Evolutionary conservation across 164 flowering plant genomes (phyloP).

Genomic region (Magnolia sinica): DNA sequence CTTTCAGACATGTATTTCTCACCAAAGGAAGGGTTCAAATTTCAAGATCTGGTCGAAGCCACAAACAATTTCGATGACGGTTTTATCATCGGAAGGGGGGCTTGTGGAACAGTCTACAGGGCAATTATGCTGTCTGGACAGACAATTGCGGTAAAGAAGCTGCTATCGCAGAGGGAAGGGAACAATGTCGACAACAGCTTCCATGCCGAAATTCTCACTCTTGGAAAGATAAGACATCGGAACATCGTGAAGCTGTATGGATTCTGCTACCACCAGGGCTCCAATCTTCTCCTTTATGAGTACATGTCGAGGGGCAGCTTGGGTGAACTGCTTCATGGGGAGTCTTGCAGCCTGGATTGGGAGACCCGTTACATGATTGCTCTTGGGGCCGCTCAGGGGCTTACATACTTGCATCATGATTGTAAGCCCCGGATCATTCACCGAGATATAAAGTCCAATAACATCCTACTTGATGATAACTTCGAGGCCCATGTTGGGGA

Average conservation of each 20-base stretch:
- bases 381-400: conserved; percentile 95
- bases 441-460: conserved; percentile 95
- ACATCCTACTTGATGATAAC: conserved; percentile 72
- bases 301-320: conserved; percentile 86
- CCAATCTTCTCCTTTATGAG: conserved; percentile 88
- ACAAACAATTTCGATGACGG: conserved; percentile 74
- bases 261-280: conserved; percentile 77
- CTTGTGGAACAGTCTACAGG: conserved; percentile 92
- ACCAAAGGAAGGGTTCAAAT: conserved; percentile 81
- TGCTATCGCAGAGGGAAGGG: conserved; percentile 81
- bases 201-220: conserved; percentile 76
- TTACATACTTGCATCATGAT: conserved; percentile 90
- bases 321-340: conserved; percentile 81
- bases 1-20: conserved; percentile 69
- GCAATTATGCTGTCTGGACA: conserved; percentile 69
- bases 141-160: conserved; percentile 75
- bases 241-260: conserved; percentile 91
- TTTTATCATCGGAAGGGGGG: conserved; percentile 80
- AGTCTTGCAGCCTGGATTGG: conserved; percentile 66
- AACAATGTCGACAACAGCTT: conserved; percentile 77
- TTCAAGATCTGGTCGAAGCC: conserved; percentile 81
- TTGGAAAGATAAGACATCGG: conserved; percentile 90
- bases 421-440: conserved; percentile 92
- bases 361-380: conserved; percentile 65
- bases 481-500: conserved; percentile 99